phyloP scores from a whole-genome alignment of 345 rosid species.

The Salix arbutifolia region DNA sequence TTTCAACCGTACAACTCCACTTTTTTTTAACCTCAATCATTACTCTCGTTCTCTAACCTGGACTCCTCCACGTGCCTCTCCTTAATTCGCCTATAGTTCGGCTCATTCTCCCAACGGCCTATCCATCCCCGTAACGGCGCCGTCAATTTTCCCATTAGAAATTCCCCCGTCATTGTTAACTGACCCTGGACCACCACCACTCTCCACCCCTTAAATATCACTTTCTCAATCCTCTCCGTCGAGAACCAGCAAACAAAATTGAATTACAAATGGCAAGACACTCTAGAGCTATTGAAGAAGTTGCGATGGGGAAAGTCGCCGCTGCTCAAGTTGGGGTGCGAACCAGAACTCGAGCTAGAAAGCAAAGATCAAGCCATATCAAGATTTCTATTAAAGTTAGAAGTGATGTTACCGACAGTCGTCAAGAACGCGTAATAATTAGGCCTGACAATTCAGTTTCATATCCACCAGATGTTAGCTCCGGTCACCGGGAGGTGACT shows the following conservation, averaged over 20 bases:
- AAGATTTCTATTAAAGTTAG: constrained; percentile 36
- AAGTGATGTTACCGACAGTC: constrained; percentile 12
- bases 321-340: constrained; percentile 32
- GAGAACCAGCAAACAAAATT: not conserved
- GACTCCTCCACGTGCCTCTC: constrained; percentile 22
- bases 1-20: constrained; percentile 2
- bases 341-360: constrained; percentile 28
- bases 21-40: constrained; percentile 17
- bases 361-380: constrained; percentile 18
- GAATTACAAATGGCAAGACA: no score
- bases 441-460: constrained; percentile 8
- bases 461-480: not conserved
- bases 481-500: constrained; percentile 9
- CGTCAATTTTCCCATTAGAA: constrained; percentile 65
- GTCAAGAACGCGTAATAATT: constrained; percentile 6
- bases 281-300: constrained; percentile 18
- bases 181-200: constrained; percentile 43
- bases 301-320: constrained; percentile 23
- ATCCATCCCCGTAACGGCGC: constrained; percentile 61
- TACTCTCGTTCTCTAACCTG: constrained; percentile 4
- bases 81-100: constrained; percentile 19
- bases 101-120: constrained; percentile 12
- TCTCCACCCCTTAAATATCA: constrained; percentile 5
- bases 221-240: not conserved
- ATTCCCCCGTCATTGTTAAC: constrained; percentile 59